These are phyloP conservation scores for Yamadazyma trypodendri DNA, from an alignment of 1,139 yeast genomes.

Conservation along the genomic window DNA sequence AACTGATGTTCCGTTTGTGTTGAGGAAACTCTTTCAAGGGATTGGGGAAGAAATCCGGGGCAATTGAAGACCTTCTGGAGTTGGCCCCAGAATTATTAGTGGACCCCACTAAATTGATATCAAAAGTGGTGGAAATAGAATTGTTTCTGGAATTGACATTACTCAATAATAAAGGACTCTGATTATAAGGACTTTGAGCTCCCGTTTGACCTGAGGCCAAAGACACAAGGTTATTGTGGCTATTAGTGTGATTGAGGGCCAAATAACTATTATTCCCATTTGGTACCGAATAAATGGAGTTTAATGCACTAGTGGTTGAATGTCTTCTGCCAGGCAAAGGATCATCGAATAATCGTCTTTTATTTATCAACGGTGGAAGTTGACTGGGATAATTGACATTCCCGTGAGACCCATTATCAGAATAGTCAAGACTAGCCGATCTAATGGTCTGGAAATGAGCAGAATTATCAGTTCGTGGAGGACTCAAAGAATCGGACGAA, in stretches of 20 bases:
- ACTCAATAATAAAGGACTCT: conserved; percentile 29
- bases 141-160: conserved; percentile 35
- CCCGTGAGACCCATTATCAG: conserved; percentile 10
- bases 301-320: conserved; percentile 26
- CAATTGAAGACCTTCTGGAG: conserved; percentile 38
- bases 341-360: conserved; percentile 32
- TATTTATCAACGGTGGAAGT: conserved; percentile 24
- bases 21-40: conserved; percentile 24
- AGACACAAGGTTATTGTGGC: conserved; percentile 5
- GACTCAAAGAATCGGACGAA: conserved; percentile 11
- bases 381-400: conserved; percentile 10
- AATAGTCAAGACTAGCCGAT: conserved; percentile 35
- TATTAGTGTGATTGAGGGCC: conserved; percentile 10
- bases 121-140: conserved; percentile 35
- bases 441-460: conserved; percentile 13
- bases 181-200: conserved; percentile 15
- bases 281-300: conserved; percentile 12
- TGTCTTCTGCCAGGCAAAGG: conserved; percentile 24
- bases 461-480: conserved; percentile 7
- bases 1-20: conserved; percentile 32
- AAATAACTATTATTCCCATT: conserved; percentile 17
- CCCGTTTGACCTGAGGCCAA: conserved; percentile 6
- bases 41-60: conserved; percentile 44
- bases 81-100: conserved; percentile 26
- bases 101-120: conserved; percentile 27